Base-by-base conservation (phyloP, 169 alveolate species). In the Cryptosporidium viatorum region DNA sequence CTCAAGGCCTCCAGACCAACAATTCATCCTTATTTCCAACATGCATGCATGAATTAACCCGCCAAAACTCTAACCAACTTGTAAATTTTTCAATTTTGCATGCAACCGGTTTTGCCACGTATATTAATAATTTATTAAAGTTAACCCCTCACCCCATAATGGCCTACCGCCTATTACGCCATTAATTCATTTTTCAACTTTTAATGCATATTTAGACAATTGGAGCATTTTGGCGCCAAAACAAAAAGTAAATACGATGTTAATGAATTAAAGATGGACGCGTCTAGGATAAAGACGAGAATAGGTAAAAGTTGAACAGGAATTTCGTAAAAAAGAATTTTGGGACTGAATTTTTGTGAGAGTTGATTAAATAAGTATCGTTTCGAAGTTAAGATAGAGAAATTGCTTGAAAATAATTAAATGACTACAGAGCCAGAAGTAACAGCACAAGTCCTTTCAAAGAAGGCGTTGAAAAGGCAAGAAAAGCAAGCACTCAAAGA, bases 391-490 rank as follows among this genome's bases (percentile, higher is more conserved):
- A 48, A 14, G 12, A 48, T 2, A 16, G 8, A 14, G 0, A 48
- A 16, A 14, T 48, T 48, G 9, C 69, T 23, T 9, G 23, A n/a
- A 31, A 5, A 59, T 2, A 26, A 21, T 4, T n/a, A 9, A 21
- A 26, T 26, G 29, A 21, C 29, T n/a, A 55, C 35, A 33, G 86
- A 21, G 6, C 35, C 43, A 14, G 86, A 41, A 26, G 51, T 26
- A 5, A 62, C 48, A 23, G 70, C 18, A 23, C 86, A 73, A 8
- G 31, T 60, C 33, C 71, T 80, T 62, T 80, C 89, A 3, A 80
- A 80, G 21, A 80, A 80, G 75, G 89, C 89, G 21, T 39, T 45
- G 10, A 80, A 80, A 23, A 80, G 26, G 51, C 80, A 62, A 33
- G 89, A 80, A 62, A 80, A 65, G 18, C 75, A 33, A 8, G 73